A percentile compares a stretch with the other conserved stretches of the same genome.
phyloP scores from a whole-genome alignment of 2,329 filamentous ascomycete species.

The Colletotrichum sidae region DNA sequence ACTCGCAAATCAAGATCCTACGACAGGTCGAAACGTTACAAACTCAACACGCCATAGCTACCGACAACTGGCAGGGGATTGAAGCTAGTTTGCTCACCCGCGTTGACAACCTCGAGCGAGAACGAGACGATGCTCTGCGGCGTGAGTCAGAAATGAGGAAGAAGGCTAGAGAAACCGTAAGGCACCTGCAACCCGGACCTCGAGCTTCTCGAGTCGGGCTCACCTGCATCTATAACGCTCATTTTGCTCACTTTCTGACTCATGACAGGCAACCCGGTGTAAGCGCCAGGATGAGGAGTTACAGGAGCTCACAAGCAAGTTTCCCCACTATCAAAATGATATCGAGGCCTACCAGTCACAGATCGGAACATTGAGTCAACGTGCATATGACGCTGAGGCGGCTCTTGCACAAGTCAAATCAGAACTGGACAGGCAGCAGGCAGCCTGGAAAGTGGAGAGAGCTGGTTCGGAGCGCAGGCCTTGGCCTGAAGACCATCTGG shows the following conservation, averaged over 20 bases:
- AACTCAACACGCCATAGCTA: slow-evolving; percentile 92
- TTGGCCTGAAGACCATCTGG: slow-evolving; percentile 63
- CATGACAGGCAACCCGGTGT: slow-evolving; percentile 67
- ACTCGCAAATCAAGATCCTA: slow-evolving; percentile 88
- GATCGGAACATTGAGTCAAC: slow-evolving; percentile 71
- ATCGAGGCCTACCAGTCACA: slow-evolving; percentile 69
- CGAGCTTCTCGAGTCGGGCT: too few species aligned
- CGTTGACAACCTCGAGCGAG: slow-evolving; percentile 83
- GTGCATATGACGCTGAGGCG: slow-evolving; percentile 74
- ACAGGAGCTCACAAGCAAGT: slow-evolving; percentile 73
- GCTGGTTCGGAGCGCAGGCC: slow-evolving; percentile 55
- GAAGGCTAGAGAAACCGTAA: slow-evolving; percentile 87
- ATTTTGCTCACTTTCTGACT: too few species aligned
- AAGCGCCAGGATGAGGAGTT: slow-evolving; percentile 85
- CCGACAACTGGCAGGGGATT: slow-evolving; percentile 97
- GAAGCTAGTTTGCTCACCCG: slow-evolving; percentile 86
- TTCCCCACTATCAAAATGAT: slow-evolving; percentile 74
- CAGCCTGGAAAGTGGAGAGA: slow-evolving; percentile 55
- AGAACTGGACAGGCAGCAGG: slow-evolving; percentile 64
- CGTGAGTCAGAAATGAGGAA: slow-evolving; percentile 89
- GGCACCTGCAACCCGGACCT: slow-evolving; percentile 44
- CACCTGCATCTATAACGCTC: too few species aligned
- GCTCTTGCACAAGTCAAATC: slow-evolving; percentile 67
- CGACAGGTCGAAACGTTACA: slow-evolving; percentile 96
- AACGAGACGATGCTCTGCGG: slow-evolving; percentile 85